phyloP scores from a whole-genome alignment of 768 basidiomycete genomes.

The Omphalotus guepiniiformis region DNA sequence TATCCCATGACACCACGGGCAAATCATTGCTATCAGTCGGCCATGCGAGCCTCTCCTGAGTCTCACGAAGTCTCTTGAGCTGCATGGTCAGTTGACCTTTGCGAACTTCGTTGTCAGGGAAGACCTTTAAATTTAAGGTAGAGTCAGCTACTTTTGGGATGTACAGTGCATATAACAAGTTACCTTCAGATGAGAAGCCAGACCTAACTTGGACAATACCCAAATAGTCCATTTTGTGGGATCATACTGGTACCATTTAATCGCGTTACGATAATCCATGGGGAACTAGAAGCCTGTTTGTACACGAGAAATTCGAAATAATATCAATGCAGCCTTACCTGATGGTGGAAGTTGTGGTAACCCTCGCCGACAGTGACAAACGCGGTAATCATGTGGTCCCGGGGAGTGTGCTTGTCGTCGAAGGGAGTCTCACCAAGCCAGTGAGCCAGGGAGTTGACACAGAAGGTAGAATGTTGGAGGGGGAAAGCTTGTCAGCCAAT shows the following conservation, averaged over 20 bases:
- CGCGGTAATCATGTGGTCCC: slow-evolving; percentile 86
- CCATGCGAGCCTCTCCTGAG: slow-evolving; percentile 76
- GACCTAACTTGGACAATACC: slow-evolving; percentile 52
- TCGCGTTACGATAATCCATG: slow-evolving; percentile 95
- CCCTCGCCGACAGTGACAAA: slow-evolving; percentile 92
- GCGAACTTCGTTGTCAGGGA: slow-evolving; percentile 57
- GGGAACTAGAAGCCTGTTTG: slow-evolving; percentile 56
- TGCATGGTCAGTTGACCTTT: slow-evolving; percentile 96
- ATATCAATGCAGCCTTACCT: slow-evolving; percentile 16
- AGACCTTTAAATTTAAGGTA: slow-evolving; percentile 27
- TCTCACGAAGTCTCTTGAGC: slow-evolving; percentile 78
- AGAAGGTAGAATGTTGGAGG: slow-evolving; percentile 81
- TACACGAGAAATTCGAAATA: neutral
- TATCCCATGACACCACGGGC: slow-evolving; percentile 31
- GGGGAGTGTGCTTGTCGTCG: slow-evolving; percentile 92
- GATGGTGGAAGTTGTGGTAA: slow-evolving; percentile 98
- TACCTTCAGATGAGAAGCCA: slow-evolving; percentile 69
- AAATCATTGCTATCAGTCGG: slow-evolving; percentile 72
- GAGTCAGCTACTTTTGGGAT: neutral
- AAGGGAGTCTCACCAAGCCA: slow-evolving; percentile 93
- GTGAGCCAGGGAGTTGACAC: slow-evolving; percentile 95
- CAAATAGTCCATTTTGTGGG: slow-evolving; percentile 93
- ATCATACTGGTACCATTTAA: slow-evolving; percentile 92
- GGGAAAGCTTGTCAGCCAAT: slow-evolving; percentile 6
- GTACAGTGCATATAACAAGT: neutral